Base-by-base conservation (phyloP, 495 filamentous ascomycete species). In the Hypoxylon rickii region DNA sequence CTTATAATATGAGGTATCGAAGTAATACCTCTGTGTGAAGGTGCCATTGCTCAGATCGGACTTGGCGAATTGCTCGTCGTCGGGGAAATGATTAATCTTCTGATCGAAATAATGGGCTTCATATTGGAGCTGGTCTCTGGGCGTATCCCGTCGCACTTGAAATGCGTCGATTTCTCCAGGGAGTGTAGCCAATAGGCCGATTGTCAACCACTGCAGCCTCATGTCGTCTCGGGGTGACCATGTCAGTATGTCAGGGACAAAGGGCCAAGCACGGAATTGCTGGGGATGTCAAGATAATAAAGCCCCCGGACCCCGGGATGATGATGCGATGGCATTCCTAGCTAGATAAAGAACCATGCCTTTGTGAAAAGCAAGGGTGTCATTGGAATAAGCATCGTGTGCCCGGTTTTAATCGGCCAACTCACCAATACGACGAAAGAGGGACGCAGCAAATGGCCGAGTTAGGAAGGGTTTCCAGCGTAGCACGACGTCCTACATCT, bases 1-100 rank as follows among this genome's bases (percentile, higher is more conserved):
- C 51, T 76, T 72, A 55, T 78, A 78, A 55, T 77, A 77, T 0
- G 73, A 66, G 12, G 61, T 66, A 51, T 78, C 75, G 38, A 75
- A 73, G 44, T 75, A 76, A 41, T 76, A 78, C 59, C 74, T 66
- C 62, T 77, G 73, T 20, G 63, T 69, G 41, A 78, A 77, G 13
- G 73, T 78, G 12, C 58, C 72, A 44, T 65, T 69, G 38, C 66
- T 64, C 38, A 76, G 60, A 20, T 68, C 60, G 20, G 43, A 59
- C 61, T 73, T 55, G 15, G 51, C 18, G 15, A 50, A 76, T n/a
- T 60, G 55, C 34, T 57, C 45, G 22, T 37, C 59, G 17, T 73
- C 47, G 26, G 72, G 74, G 38, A 76, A 76, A 53, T 78, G 75
- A 38, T 77, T 73, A 44, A 78, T 74, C 18, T 61, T 61, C 41